Evolutionary conservation across 306 rosid species (phyloP).

Genomic region (Quercus glauca): DNA sequence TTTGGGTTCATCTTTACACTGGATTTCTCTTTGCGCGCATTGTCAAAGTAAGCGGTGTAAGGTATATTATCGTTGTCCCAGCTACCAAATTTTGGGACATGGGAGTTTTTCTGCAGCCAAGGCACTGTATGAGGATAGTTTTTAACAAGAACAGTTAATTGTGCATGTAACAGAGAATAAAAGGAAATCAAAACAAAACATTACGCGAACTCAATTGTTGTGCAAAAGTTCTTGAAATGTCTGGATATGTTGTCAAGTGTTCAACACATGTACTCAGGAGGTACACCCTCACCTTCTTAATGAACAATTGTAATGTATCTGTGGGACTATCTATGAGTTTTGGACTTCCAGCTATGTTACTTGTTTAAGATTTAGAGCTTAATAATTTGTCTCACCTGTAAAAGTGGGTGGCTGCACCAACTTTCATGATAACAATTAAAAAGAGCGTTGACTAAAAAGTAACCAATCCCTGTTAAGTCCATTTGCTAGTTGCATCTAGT

Average conservation of each 20-base stretch:
- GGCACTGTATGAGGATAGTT: not conserved
- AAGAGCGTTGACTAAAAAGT: no score
- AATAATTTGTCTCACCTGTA: no score
- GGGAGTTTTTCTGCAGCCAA: constrained; percentile 17
- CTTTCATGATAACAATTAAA: no score
- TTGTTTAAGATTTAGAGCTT: no score
- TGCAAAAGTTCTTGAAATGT: no score
- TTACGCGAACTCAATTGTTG: not conserved
- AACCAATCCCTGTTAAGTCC: no score
- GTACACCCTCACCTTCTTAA: no score
- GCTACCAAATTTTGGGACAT: constrained; percentile 48
- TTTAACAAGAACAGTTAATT: not conserved
- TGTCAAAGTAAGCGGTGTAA: constrained; percentile 43
- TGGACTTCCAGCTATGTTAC: not conserved
- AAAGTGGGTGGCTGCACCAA: no score
- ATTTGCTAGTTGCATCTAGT: not conserved
- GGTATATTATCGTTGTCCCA: constrained; percentile 47
- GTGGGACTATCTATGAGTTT: no score
- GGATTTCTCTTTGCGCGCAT: constrained; percentile 30
- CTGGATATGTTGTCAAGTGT: no score
- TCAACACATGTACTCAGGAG: no score
- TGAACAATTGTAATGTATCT: no score
- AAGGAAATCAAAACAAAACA: not conserved
- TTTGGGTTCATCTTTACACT: constrained; percentile 37
- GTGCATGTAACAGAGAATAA: not conserved